Percentiles rank a stretch among this genome's conserved stretches.
Conservation (phyloP, 805 yeast species). For the Torulaspora maleeae region DNA sequence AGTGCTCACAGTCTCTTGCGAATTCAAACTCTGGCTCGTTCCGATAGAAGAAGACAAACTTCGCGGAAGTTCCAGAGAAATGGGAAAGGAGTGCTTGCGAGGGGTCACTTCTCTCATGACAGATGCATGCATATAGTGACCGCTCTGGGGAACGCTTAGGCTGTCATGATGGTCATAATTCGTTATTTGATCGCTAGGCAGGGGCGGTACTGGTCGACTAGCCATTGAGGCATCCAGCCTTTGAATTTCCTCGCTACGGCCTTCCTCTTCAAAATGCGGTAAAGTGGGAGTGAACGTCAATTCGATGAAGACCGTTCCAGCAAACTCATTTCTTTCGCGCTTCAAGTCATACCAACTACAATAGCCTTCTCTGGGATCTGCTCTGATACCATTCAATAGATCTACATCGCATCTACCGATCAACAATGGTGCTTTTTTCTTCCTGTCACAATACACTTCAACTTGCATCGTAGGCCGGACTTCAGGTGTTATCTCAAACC, state of each 20-base stretch:
- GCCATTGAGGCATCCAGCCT: conserved; percentile 28
- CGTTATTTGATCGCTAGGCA: conserved; percentile 23
- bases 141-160: neutral
- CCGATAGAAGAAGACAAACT: conserved; percentile 26
- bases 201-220: conserved; percentile 32
- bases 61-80: conserved; percentile 6
- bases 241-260: conserved; percentile 13
- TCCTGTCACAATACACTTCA: conserved; percentile 66
- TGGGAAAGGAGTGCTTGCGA: conserved; percentile 4
- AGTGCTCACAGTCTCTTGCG: conserved; percentile 25
- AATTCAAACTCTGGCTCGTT: conserved; percentile 21
- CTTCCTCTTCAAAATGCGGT: conserved; percentile 13
- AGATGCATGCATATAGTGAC: conserved; percentile 28
- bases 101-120: conserved; percentile 30
- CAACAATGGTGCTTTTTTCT: conserved; percentile 79
- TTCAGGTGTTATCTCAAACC: conserved; percentile 62
- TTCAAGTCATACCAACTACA: conserved; percentile 79
- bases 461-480: conserved; percentile 60
- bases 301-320: conserved; percentile 85
- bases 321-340: conserved; percentile 58
- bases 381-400: conserved; percentile 63
- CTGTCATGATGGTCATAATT: neutral
- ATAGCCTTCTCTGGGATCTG: conserved; percentile 65
- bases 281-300: conserved; percentile 77
- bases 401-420: conserved; percentile 81